A percentile compares a stretch with the other conserved stretches of the same genome.
Evolutionary conservation across 495 filamentous ascomycete species (phyloP).

Genomic region (Oidiodendron maius): DNA sequence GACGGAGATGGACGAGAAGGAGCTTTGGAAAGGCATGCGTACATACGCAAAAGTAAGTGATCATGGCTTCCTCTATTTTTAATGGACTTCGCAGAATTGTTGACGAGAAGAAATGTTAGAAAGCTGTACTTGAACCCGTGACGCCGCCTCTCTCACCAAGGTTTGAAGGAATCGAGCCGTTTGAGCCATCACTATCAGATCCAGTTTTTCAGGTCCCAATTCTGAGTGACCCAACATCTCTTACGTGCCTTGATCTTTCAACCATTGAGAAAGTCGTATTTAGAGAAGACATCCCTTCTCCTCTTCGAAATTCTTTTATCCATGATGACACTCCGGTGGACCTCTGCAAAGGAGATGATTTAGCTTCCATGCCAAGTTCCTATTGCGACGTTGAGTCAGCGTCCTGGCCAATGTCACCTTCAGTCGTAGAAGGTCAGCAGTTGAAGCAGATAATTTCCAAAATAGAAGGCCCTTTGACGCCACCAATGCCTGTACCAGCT

Average conservation of each 20-base stretch:
- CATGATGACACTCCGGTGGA: slow-evolving; percentile 1
- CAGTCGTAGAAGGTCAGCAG: slow-evolving; percentile 22
- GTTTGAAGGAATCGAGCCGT: slow-evolving; percentile 38
- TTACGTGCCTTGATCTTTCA: slow-evolving; percentile 39
- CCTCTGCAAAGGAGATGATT: slow-evolving; percentile 17
- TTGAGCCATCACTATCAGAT: slow-evolving; percentile 10
- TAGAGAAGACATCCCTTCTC: slow-evolving; percentile 24
- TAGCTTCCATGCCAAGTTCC: slow-evolving; percentile 14
- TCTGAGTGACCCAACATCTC: slow-evolving; percentile 42
- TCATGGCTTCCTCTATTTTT: background rate
- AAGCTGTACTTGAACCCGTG: slow-evolving; percentile 30
- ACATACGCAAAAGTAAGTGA: slow-evolving; percentile 31
- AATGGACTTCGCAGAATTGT: slow-evolving; percentile 2
- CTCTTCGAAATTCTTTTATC: slow-evolving; percentile 9
- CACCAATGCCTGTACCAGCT: slow-evolving; percentile 24
- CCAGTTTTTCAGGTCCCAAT: slow-evolving; percentile 42
- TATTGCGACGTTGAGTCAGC: slow-evolving; percentile 22
- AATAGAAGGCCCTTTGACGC: slow-evolving; percentile 36
- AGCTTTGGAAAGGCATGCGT: slow-evolving; percentile 25
- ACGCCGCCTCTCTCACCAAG: slow-evolving; percentile 56
- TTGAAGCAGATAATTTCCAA: slow-evolving; percentile 29
- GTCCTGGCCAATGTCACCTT: slow-evolving; percentile 15
- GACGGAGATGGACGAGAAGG: slow-evolving; percentile 27
- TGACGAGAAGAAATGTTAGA: slow-evolving; percentile 20
- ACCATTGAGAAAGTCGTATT: slow-evolving; percentile 37